A percentile compares a stretch with the other conserved stretches of the same genome.
Conservation (phyloP, 148 eudicot genomes). For the Silene conica region DNA sequence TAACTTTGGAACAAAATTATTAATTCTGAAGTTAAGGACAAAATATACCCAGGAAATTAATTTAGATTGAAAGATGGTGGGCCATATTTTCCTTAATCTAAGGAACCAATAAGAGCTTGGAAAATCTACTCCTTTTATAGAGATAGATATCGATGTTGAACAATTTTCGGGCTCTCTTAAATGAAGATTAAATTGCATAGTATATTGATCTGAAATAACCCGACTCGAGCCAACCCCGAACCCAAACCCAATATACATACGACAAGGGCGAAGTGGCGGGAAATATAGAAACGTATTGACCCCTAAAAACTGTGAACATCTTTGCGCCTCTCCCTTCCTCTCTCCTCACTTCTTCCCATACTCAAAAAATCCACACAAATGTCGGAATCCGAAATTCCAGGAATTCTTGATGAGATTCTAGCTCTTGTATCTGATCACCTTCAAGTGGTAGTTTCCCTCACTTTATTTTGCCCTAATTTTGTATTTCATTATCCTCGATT, state of each 20-base stretch:
- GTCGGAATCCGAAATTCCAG: constrained; percentile 73
- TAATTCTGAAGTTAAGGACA: too few species aligned
- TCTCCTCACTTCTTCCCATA: background rate
- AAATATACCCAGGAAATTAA: too few species aligned
- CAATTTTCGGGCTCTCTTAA: too few species aligned
- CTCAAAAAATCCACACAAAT: constrained; percentile 22
- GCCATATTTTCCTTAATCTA: too few species aligned
- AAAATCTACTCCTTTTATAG: too few species aligned
- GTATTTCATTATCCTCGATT: background rate
- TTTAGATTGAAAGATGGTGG: too few species aligned
- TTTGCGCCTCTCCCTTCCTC: constrained; percentile 8
- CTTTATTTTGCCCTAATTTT: background rate
- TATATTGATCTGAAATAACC: background rate
- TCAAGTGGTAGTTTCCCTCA: constrained; percentile 67
- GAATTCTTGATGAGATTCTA: constrained; percentile 69
- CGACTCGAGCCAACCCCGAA: background rate
- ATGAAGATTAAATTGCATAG: too few species aligned
- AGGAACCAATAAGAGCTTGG: too few species aligned
- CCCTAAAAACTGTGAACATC: constrained; percentile 7
- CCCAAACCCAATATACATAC: background rate
- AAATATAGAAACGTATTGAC: background rate
- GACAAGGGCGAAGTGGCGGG: constrained; percentile 23
- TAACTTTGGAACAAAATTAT: too few species aligned
- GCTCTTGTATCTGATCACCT: constrained; percentile 72
- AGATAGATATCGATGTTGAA: too few species aligned